These are phyloP conservation scores for Calonectria pteridis DNA, from an alignment of 2,329 filamentous ascomycete species.

Conservation along the genomic window DNA sequence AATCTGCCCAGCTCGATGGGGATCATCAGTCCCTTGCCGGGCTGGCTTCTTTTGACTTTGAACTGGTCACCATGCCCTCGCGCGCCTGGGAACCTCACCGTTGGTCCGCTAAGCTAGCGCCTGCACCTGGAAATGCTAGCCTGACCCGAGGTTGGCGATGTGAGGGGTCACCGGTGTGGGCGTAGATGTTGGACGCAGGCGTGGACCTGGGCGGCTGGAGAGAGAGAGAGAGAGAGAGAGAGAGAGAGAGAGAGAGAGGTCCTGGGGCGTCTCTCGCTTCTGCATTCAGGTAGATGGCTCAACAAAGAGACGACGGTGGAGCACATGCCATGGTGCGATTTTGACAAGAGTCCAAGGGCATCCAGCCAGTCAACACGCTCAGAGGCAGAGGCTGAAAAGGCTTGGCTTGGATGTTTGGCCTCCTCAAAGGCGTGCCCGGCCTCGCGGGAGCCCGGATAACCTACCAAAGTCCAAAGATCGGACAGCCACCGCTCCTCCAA, in stretches of 20 bases:
- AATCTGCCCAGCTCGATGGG: slow-evolving; percentile 32
- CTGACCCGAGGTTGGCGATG: slow-evolving; percentile 8
- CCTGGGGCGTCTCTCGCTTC: slow-evolving; percentile 17
- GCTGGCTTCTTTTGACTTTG: slow-evolving; percentile 34
- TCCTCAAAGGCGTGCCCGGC: not conserved
- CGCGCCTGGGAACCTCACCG: slow-evolving; percentile 1
- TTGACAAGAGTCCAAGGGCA: not conserved
- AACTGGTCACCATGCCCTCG: slow-evolving; percentile 9
- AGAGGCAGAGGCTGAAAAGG: not conserved
- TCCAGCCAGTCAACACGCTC: slow-evolving; percentile 2
- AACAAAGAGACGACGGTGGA: not conserved
- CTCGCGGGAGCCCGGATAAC: not conserved
- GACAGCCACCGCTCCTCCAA: slow-evolving; percentile 5
- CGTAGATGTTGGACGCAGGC: not conserved
- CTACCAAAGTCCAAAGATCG: not conserved
- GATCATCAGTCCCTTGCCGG: slow-evolving; percentile 35
- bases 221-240: too few relatives aligned
- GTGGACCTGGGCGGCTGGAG: not conserved
- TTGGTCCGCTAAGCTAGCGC: slow-evolving; percentile 16
- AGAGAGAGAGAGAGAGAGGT: too few relatives aligned
- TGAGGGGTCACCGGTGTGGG: not conserved
- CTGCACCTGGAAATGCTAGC: slow-evolving; percentile 7
- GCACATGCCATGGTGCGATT: not conserved
- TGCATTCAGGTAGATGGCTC: not conserved
- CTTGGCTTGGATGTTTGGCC: slow-evolving; percentile 5